phyloP scores from a whole-genome alignment of 495 filamentous ascomycete genomes.

The Pyrenopolyporus hunteri region DNA sequence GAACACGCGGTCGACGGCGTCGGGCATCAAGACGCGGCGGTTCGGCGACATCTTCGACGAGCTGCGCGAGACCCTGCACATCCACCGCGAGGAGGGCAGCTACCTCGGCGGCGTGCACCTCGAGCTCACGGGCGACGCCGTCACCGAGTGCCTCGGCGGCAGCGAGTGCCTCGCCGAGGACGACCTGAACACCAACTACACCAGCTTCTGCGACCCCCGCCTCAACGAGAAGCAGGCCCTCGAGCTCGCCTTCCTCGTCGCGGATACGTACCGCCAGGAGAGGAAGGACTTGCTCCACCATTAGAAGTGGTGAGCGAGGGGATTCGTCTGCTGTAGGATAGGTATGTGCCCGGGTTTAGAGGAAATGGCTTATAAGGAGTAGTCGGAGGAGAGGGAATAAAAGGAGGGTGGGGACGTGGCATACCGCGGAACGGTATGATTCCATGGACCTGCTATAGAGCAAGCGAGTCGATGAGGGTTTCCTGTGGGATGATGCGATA shows the following conservation, averaged over 20 bases:
- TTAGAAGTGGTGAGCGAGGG: not conserved
- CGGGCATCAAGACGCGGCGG: conserved; percentile 84
- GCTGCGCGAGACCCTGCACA: conserved; percentile 74
- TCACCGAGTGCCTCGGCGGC: conserved; percentile 95
- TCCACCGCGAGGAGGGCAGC: conserved; percentile 81
- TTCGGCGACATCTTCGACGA: conserved; percentile 88
- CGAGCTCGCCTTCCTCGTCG: conserved; percentile 92
- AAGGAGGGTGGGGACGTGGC: too few relatives aligned
- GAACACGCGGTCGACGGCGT: conserved; percentile 72
- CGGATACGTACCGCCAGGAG: conserved; percentile 69
- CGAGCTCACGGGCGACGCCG: conserved; percentile 92
- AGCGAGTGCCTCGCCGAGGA: conserved; percentile 86
- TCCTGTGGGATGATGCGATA: too few relatives aligned
- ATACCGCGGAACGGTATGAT: too few relatives aligned
- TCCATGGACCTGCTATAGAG: too few relatives aligned
- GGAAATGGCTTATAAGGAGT: too few relatives aligned
- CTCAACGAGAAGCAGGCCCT: conserved; percentile 98
- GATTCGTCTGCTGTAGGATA: not conserved
- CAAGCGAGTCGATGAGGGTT: too few relatives aligned
- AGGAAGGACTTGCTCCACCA: conserved; percentile 33
- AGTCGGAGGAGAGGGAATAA: too few relatives aligned
- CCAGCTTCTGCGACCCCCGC: conserved; percentile 91
- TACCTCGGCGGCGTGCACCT: conserved; percentile 94
- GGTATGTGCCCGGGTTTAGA: too few relatives aligned
- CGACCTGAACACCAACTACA: conserved; percentile 86